These are phyloP conservation scores for Pythium biforme DNA, from an alignment of 352 stramenopile genomes.

Conservation along the genomic window DNA sequence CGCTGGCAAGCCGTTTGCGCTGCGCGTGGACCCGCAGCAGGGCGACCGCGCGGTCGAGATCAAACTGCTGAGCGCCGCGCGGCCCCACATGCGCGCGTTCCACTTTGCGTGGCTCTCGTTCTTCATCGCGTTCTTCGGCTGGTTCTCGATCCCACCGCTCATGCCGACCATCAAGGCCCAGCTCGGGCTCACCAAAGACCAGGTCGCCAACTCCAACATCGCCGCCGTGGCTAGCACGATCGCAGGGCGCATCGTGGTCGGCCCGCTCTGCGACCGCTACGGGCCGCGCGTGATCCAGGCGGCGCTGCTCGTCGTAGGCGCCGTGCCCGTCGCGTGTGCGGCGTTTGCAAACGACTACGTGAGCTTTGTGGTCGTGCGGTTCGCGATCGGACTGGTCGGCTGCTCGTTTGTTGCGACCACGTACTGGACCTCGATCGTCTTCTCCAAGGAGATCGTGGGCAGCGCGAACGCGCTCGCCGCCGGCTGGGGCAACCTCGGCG, in stretches of 20 bases:
- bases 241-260: conserved; percentile 86
- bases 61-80: conserved; percentile 57
- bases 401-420: conserved; percentile 92
- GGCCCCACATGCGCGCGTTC: conserved; percentile 93
- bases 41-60: conserved; percentile 52
- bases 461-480: conserved; percentile 90
- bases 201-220: conserved; percentile 93
- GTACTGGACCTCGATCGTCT: conserved; percentile 94
- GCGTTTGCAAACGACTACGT: conserved; percentile 80
- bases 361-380: conserved; percentile 80
- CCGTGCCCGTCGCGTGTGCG: conserved; percentile 83
- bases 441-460: conserved; percentile 91
- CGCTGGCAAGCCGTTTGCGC: not conserved
- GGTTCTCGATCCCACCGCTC: conserved; percentile 93
- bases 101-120: conserved; percentile 92
- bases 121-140: conserved; percentile 95
- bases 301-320: conserved; percentile 67
- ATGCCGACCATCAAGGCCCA: conserved; percentile 89
- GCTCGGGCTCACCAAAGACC: conserved; percentile 74
- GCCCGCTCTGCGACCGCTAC: conserved; percentile 91
- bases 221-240: conserved; percentile 88
- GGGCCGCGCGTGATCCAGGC: conserved; percentile 84
- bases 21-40: conserved; percentile 27
- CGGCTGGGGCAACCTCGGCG: conserved; percentile 94
- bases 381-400: conserved; percentile 94